Conservation (phyloP, 352 stramenopile species). For the Phytopythium boreale region DNA sequence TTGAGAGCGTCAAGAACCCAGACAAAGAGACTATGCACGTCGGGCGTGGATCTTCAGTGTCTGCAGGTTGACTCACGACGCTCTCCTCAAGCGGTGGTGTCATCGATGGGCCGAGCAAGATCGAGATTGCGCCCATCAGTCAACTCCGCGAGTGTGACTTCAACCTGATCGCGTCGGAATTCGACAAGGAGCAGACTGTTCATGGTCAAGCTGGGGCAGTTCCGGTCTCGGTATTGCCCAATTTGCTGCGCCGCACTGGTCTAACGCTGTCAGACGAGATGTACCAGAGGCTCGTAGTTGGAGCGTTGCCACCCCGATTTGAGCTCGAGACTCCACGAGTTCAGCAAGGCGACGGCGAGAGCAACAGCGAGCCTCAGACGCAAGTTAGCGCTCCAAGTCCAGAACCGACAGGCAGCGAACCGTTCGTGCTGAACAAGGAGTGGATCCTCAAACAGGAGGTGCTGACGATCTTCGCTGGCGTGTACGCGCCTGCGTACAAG, state of each 20-base stretch:
- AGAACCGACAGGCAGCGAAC: slow-evolving; percentile 3
- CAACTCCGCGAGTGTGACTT: slow-evolving; percentile 63
- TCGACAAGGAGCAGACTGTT: slow-evolving; percentile 5
- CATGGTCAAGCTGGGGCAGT: slow-evolving; percentile 6
- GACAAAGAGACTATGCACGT: slow-evolving; percentile 32
- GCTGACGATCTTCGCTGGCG: slow-evolving; percentile 51
- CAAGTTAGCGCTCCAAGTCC: neutral
- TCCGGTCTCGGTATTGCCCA: slow-evolving; percentile 24
- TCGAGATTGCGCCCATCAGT: slow-evolving; percentile 66
- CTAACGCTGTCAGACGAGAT: slow-evolving; percentile 32
- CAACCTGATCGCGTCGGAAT: slow-evolving; percentile 18
- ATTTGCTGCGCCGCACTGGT: slow-evolving; percentile 31
- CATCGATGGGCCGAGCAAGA: slow-evolving; percentile 50
- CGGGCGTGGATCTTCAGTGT: slow-evolving; percentile 2
- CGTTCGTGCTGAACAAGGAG: slow-evolving; percentile 1
- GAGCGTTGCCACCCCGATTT: neutral
- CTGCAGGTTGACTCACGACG: slow-evolving; percentile 43
- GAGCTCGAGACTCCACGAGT: slow-evolving; percentile 13
- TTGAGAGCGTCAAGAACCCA: slow-evolving; percentile 52
- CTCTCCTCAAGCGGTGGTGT: slow-evolving; percentile 43
- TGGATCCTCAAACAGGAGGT: slow-evolving; percentile 30
- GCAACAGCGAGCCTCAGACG: neutral
- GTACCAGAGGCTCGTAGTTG: slow-evolving; percentile 34
- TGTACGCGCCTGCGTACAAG: slow-evolving; percentile 72
- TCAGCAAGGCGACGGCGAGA: neutral